A percentile compares a stretch with the other conserved stretches of the same genome.
Conservation (phyloP, 768 basidiomycete species). For the Gautieria morchelliformis region DNA sequence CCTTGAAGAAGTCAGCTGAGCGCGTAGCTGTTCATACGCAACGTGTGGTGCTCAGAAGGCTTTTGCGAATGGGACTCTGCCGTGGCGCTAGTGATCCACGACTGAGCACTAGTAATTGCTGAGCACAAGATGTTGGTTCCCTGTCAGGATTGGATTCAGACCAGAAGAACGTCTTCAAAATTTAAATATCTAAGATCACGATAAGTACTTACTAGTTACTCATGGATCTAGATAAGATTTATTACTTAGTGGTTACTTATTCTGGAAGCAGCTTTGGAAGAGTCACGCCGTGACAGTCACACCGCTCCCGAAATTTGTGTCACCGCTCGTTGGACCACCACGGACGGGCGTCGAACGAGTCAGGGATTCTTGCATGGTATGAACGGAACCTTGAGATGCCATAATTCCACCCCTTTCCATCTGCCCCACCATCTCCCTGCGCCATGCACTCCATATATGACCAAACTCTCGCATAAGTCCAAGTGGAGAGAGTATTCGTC, state of each 20-base stretch:
- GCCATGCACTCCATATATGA: not conserved
- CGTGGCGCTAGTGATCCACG: too few species aligned
- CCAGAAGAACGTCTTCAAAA: too few species aligned
- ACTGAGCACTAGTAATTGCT: too few species aligned
- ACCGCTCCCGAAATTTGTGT: not conserved
- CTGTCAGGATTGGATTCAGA: too few species aligned
- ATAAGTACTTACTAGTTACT: too few species aligned
- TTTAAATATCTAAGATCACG: too few species aligned
- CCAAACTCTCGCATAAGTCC: not conserved
- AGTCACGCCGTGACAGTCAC: not conserved
- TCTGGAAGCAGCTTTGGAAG: not conserved
- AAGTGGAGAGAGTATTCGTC: not conserved
- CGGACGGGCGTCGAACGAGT: not conserved
- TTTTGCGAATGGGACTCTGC: too few species aligned
- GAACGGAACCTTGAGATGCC: not conserved
- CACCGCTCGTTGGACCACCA: not conserved
- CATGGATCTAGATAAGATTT: too few species aligned
- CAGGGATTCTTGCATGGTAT: not conserved
- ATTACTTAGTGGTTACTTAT: too few species aligned
- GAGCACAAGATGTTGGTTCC: too few species aligned
- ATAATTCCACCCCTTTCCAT: not conserved
- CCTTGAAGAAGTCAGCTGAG: slow-evolving; percentile 4
- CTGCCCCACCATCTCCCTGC: not conserved
- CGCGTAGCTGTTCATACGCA: not conserved
- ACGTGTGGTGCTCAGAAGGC: too few species aligned